Evolutionary conservation across 306 rosid genomes (phyloP), one percentile per base, ranked within the genome.

Genomic region (barrel medic (Medicago truncatula)): DNA sequence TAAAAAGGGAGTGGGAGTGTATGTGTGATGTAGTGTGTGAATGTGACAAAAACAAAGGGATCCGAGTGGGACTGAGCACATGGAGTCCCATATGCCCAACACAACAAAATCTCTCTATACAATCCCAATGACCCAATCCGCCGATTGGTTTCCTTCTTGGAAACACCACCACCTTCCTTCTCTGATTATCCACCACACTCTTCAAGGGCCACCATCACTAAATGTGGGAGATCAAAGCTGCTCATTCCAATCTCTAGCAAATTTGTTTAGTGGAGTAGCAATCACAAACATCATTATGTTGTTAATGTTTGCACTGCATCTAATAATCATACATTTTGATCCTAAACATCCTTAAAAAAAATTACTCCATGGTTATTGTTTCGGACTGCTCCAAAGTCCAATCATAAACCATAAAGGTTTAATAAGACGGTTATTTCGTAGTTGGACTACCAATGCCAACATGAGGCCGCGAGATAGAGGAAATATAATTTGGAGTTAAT

Each of bases 51-150:
- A 79, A 79, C 41, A 77, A 71, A 62, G 72, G 84, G 69, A 71
- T 74, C 59, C 74, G 83, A 46, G 85, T 67, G 94, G 88, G 75
- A 67, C 60, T 87, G 89, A 83, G 90, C 87, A 88, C 87, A 85
- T 85, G 90, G 93, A 87, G 92, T 87, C 92, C 92, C 92, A 88
- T 84, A 86, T 93, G 97, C 92, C 93, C 93, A 88, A 88, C 97
- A 90, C 69, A 76, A 81, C 63, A 67, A 78, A 81, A 90, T 87
- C 91, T 80, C 78, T 40, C 9, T 64, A 61, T 63, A 28, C 89
- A 86, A 90, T 90, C 96, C 93, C 92, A 84, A 88, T 84, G 88
- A 73, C 83, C 88, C 82, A 84, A 80, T 71, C 76, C 72, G 61
- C 79, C 84, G 60, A 64, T 80, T 83, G 87, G 97, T 91, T 90